Base-by-base conservation (phyloP, 2,329 filamentous ascomycete species). In the Aspergillus pseudoterreus region DNA sequence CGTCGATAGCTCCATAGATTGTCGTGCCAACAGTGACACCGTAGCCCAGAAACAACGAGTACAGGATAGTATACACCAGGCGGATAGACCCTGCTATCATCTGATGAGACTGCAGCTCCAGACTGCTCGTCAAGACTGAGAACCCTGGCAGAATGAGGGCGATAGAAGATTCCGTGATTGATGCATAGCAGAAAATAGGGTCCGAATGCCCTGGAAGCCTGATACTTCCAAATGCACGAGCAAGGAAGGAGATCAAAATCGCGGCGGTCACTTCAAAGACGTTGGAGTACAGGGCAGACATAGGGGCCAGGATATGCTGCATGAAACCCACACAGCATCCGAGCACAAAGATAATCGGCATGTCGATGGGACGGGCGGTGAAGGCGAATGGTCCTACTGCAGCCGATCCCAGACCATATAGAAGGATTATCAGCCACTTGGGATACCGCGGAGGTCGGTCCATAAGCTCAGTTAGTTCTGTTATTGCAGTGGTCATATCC, bases 371-470 rank as follows among this genome's bases (percentile, higher is more conserved):
- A 2, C 88, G 82, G 4, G 86, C 88, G 51, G 83, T 76, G 63
- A 92, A 94, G 3, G 87, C 86, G 61, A 92, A 92, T 0, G 88
- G 88, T 0, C 86, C 88, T 1, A 92, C 88, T 4, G 78, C 81
- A 1, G 83, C 85, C 11, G 87, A 89, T 3, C 88, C 88, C 2
- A 90, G 69, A 0, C 89, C 89, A 56, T 88, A 91, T 32, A 91
- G 69, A 1, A 83, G 68, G 1, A 94, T 82, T 10, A 78, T 65
- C 4, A 75, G 56, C 76, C 76, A 81, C 14, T 41, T 43, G 46
- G 71, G 69, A 56, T 78, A 85, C 62, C 84, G 83, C 43, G 76
- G 72, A 52, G 78, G 77, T 9, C 77, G 71, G n/a, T 72, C 69
- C 59, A 82, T 80, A 47, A 88, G 88, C 39, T 64, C 59, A n/a